Percentiles rank a stretch among this genome's conserved stretches.
Evolutionary conservation across 1,284 basidiomycete genomes (phyloP).

Genomic region (Omphalotus olearius): DNA sequence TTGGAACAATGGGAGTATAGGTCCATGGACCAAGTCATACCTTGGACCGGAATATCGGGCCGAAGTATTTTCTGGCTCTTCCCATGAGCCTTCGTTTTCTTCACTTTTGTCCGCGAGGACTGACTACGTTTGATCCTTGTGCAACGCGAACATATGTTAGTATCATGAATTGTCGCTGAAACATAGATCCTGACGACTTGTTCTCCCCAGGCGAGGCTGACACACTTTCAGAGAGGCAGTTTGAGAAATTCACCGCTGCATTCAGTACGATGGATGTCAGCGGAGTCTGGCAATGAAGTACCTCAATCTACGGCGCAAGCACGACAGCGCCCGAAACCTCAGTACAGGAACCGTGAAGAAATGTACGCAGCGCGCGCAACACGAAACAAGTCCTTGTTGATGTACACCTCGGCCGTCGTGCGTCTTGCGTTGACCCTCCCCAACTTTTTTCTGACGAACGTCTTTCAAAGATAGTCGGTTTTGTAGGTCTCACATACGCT

Average conservation of each 20-base stretch:
- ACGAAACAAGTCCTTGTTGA: conserved; percentile 6
- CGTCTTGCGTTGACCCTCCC: not conserved
- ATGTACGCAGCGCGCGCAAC: conserved; percentile 8
- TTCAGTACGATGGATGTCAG: not conserved
- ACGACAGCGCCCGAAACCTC: not conserved
- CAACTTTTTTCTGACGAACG: not conserved
- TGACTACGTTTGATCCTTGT: not conserved
- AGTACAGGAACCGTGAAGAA: conserved; percentile 7
- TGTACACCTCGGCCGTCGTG: conserved; percentile 12
- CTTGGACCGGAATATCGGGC: not conserved
- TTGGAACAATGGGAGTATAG: not conserved
- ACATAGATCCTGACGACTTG: not conserved
- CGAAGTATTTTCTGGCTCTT: not conserved
- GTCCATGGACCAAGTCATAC: not conserved
- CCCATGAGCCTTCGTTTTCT: conserved; percentile 2
- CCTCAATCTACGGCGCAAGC: not conserved
- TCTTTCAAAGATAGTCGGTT: conserved; percentile 63
- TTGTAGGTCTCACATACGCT: conserved; percentile 87
- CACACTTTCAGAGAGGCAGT: no score
- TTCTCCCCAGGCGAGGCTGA: not conserved
- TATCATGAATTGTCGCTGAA: not conserved
- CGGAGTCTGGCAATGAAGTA: not conserved
- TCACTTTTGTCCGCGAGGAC: not conserved
- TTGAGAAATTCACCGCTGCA: not conserved
- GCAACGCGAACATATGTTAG: not conserved